phyloP scores from a whole-genome alignment of 495 filamentous ascomycete genomes.

The Bacidia rubella region DNA sequence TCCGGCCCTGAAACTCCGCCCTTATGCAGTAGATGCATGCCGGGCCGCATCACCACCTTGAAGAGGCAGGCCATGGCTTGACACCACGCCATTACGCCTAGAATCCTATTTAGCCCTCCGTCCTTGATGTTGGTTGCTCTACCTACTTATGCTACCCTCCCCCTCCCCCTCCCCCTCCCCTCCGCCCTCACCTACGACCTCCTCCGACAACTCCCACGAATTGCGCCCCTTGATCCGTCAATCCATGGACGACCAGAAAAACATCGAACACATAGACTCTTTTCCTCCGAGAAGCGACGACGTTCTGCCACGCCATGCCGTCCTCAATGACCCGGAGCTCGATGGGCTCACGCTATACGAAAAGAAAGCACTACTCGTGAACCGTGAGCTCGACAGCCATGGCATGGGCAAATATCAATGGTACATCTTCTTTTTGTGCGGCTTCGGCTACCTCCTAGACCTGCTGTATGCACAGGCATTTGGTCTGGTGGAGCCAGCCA shows the following conservation, averaged over 20 bases:
- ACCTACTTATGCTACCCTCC: not conserved
- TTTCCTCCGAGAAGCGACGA: not conserved
- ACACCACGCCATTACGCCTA: too few relatives aligned
- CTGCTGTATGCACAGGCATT: constrained; percentile 37
- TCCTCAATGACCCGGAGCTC: constrained; percentile 16
- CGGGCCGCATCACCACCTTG: not conserved
- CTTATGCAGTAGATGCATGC: not conserved
- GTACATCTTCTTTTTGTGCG: constrained; percentile 33
- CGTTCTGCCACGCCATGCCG: not conserved
- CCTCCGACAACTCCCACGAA: constrained; percentile 4
- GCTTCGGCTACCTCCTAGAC: constrained; percentile 38
- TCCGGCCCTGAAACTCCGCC: not conserved
- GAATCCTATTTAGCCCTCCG: not conserved
- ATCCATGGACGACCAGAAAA: constrained; percentile 12
- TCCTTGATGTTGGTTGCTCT: not conserved
- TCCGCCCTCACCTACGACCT: constrained; percentile 3
- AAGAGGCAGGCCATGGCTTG: not conserved
- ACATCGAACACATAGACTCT: constrained; percentile 1
- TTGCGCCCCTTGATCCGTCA: constrained; percentile 3
- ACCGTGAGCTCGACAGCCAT: constrained; percentile 32
- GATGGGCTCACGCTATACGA: constrained; percentile 26
- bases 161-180: not conserved
- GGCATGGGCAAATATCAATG: constrained; percentile 39
- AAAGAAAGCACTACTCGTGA: constrained; percentile 31
- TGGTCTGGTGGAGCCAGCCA: constrained; percentile 30